phyloP scores from a whole-genome alignment of 306 rosid species.

The Calophaca sinica region DNA sequence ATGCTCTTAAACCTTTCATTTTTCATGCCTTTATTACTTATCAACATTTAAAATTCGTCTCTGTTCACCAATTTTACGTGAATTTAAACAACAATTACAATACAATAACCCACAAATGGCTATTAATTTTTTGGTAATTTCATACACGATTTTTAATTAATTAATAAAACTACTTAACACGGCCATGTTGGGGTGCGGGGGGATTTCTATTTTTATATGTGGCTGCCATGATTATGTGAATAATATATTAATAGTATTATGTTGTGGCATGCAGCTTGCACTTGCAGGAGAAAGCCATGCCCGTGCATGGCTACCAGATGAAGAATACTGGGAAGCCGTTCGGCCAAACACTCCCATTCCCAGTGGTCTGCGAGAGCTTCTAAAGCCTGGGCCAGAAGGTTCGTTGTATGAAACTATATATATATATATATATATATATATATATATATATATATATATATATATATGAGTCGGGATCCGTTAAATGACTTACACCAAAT shows the following conservation, averaged over 20 bases:
- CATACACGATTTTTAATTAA: too few species aligned
- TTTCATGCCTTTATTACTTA: background rate
- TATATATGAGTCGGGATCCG: too few species aligned
- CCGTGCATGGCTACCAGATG: background rate
- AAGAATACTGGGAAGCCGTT: slow-evolving; percentile 38
- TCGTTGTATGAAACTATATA: too few species aligned
- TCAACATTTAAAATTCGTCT: background rate
- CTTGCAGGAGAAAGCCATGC: background rate
- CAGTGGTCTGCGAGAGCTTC: background rate
- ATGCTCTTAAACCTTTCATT: background rate
- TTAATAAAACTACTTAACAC: too few species aligned
- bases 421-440: too few species aligned
- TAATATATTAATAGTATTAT: background rate
- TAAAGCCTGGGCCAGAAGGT: slow-evolving; percentile 1
- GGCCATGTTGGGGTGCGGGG: too few species aligned
- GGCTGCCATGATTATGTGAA: background rate
- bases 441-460: too few species aligned
- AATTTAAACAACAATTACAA: too few species aligned
- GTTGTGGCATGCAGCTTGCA: slow-evolving; percentile 31
- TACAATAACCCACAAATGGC: too few species aligned
- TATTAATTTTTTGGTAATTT: too few species aligned
- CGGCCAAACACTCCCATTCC: slow-evolving; percentile 49
- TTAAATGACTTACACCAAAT: too few species aligned
- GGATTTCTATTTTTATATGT: too few species aligned
- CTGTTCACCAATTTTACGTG: background rate